These are phyloP conservation scores for Colletotrichum gigasporum DNA, from an alignment of 2,329 filamentous ascomycete species.

Conservation along the genomic window DNA sequence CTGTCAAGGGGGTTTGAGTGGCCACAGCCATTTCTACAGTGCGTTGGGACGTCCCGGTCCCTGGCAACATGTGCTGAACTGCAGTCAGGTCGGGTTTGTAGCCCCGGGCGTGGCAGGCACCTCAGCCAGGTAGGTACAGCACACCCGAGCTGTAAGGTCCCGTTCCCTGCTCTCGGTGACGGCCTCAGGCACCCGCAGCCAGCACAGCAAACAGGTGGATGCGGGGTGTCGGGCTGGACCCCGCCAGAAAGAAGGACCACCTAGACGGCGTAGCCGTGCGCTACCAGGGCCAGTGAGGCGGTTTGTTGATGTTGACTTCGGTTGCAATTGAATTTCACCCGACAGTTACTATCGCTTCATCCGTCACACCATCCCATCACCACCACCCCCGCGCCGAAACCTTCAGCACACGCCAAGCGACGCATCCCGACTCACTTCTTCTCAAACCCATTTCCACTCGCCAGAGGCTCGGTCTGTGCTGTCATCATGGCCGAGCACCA, in stretches of 20 bases:
- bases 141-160: no score
- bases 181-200: no score
- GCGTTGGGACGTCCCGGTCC: not conserved
- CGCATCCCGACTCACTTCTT: not conserved
- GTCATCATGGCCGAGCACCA: constrained; percentile 35
- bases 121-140: not conserved
- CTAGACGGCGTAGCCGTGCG: not conserved
- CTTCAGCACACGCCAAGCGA: no score
- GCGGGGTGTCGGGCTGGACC: not conserved
- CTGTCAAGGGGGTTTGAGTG: not conserved
- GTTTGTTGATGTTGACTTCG: not conserved
- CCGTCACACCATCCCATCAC: no score
- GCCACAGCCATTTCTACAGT: not conserved
- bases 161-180: not conserved
- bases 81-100: constrained; percentile 5
- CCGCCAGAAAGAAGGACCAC: not conserved
- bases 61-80: constrained; percentile 13
- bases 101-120: not conserved
- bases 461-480: not conserved
- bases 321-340: constrained; percentile 32
- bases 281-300: not conserved
- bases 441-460: no score
- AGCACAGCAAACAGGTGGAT: no score
- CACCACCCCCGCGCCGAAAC: not conserved
- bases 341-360: constrained; percentile 18